Evolutionary conservation across 768 basidiomycete genomes (phyloP), one percentile per base, ranked within the genome.

Genomic region (Clitopilus hobsonii): DNA sequence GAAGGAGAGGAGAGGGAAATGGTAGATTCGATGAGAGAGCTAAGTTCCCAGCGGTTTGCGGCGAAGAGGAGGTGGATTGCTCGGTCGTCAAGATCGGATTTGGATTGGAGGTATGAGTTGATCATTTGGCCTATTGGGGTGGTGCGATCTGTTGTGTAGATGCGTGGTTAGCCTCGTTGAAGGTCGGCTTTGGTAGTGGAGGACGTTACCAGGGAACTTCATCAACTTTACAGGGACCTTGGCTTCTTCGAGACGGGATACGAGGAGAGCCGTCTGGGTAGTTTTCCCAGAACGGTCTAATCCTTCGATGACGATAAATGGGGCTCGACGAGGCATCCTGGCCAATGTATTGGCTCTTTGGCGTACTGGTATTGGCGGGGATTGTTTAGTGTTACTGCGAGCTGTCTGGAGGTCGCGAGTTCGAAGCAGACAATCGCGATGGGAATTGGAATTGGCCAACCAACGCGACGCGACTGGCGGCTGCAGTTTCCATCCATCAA

Each of bases 211-310:
- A 47, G 96, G 97, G 69, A 98, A 98, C 68, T 96, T 94, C 64
- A 91, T 69, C 18, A 88, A 72, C 52, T 81, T 74, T 13, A 83
- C 84, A 6, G 74, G 64, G 20, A 74, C 67, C 2, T 76, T 71
- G 1, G 70, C 73, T 38, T 63, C 59, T 52, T 81, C 70, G 45
- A 95, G 74, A 45, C 76, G 77, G 0, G 77, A 66, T 36, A 81
- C 74, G 26, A 97, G 82, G 16, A 74, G 70, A 0, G 79, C 71
- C 0, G 86, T 85, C 65, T 98, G 96, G 0, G 94, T 99, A 27
- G 88, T 90, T 68, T 98, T 98, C 14, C 97, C 97, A 0, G 91
- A 94, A 57, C 90, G 79, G 67, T 98, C 96, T n/a, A 98, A 83
- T 13, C 96, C 97, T 70, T 98, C 95, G 51, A 98, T 78, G 30